Base-by-base conservation (phyloP, 495 filamentous ascomycete species). In the Penicillium soppii region DNA sequence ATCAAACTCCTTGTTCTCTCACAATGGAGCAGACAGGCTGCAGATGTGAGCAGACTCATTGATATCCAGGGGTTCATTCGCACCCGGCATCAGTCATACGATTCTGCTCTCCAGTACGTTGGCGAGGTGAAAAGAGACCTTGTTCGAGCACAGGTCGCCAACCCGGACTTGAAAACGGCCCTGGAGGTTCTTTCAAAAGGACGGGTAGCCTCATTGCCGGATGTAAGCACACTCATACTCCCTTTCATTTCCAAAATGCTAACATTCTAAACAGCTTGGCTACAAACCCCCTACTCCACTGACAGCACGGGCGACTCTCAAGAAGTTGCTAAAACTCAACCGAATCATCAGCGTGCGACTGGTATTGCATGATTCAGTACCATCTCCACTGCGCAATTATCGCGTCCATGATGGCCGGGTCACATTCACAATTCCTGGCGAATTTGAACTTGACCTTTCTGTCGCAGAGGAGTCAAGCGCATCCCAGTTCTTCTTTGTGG, bases 391-490 rank as follows among this genome's bases (percentile, higher is more conserved):
- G 60, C 74, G 76, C 53, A 78, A 88, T 39, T 97, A 87, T 61
- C 80, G 72, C 6, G 85, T 97, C 37, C 76, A 77, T 44, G 83
- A 85, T 53, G 94, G 95, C 5, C 82, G 91, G 26, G 91, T 86
- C 12, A 97, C 91, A 0, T 98, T 97, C 65, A 79, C 73, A 25
- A 86, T 97, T 5, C 71, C 80, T 21, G 82, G 80, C 37, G 94
- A 97, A 61, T 98, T 96, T 62, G 95, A 98, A 64, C 80, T 96
- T 19, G 94, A 97, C 59, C 81, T 97, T 50, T 88, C 88, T 0
- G 85, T 97, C 49, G 88, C 85, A 1, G 84, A 90, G 54, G 91
- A 96, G 60, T 83, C 92, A 43, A 81, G 82, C 12, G 70, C 78
- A 23, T 87, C 84, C 7, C 92, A 92, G 62, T 90, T 95, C 62